A percentile compares a stretch with the other conserved stretches of the same genome.
These are phyloP conservation scores for Colletotrichum sp. DNA, from an alignment of 2,329 filamentous ascomycete species.

Conservation along the genomic window DNA sequence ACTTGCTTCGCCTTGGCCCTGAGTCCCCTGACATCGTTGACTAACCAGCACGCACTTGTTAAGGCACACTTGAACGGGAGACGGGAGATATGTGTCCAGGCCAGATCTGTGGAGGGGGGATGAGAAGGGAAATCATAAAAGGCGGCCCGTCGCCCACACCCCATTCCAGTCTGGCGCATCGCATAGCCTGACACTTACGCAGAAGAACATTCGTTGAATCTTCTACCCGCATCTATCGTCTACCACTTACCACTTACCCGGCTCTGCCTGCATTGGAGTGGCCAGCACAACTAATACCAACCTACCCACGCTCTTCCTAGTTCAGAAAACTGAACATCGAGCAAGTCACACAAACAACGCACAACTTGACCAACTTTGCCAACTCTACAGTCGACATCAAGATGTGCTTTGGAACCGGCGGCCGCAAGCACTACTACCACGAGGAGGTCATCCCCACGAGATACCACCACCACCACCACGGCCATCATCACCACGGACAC, in stretches of 20 bases:
- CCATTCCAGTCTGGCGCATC: neutral
- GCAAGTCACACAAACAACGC: neutral
- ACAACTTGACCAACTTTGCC: neutral
- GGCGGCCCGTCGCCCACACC: constrained; percentile 1
- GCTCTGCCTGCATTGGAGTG: neutral
- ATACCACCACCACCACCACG: constrained; percentile 36
- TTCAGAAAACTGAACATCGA: neutral
- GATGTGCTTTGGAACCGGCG: constrained; percentile 54
- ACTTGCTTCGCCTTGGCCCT: constrained; percentile 1
- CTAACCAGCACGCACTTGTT: neutral
- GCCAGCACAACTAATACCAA: neutral
- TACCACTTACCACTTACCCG: neutral
- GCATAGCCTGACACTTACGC: constrained; percentile 1
- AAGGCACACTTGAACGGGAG: neutral
- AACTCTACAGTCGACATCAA: constrained; percentile 25
- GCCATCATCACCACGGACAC: constrained; percentile 37
- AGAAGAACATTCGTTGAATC: constrained; percentile 5
- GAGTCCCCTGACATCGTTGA: constrained; percentile 1
- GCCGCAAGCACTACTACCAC: constrained; percentile 59
- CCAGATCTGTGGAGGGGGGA: neutral
- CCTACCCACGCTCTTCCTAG: neutral
- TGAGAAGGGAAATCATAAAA: constrained; percentile 14
- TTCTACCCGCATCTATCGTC: neutral
- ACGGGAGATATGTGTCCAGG: neutral
- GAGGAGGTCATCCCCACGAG: constrained; percentile 57